Base-by-base conservation (phyloP, 495 filamentous ascomycete species). In the Pseudevernia furfuracea region DNA sequence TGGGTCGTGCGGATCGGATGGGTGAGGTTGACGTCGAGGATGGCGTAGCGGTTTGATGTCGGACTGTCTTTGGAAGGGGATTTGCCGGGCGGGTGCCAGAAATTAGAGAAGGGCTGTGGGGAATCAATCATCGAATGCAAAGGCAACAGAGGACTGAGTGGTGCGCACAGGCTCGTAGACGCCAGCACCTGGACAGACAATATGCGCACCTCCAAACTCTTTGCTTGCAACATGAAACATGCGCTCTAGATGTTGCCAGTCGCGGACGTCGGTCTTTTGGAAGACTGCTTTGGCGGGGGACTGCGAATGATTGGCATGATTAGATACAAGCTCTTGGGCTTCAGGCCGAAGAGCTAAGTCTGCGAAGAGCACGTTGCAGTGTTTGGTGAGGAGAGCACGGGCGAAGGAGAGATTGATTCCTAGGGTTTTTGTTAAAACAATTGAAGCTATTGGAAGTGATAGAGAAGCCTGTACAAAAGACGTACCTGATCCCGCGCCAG, bases 181-280 rank as follows among this genome's bases (percentile, higher is more conserved):
- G 17, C 87, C 87, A n/a, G 87, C 87, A 14, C 87, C 86, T 7
- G 86, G 85, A 68, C 83, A 85, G 52, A 89, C 84, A 61, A 89
- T 83, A 67, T 89, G 86, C 12, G 84, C 70, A 23, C 78, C 78
- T 15, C 81, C 81, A 64, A 89, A 87, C 55, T 81, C 78, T 62
- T 71, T 70, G 58, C 79, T 74, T 0, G 80, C 81, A 1, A 78
- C 75, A 25, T 79, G 73, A 61, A 90, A 87, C 76, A 87, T 81
- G 19, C 72, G 69, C 55, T 81, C 75, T 4, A 89, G 78, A 32
- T 88, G 76, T 8, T 67, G 56, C 87, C 87, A 89, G 28, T 81
- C 73, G 2, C 71, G 79, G 1, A 89, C 87, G 67, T 89, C 81
- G 2, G 85, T 88, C 65, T 81, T 72, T 57, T 84, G 81, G 74